Evolutionary conservation across 805 yeast genomes (phyloP), one percentile per base, ranked within the genome.

Genomic region (Brettanomyces sp.): DNA sequence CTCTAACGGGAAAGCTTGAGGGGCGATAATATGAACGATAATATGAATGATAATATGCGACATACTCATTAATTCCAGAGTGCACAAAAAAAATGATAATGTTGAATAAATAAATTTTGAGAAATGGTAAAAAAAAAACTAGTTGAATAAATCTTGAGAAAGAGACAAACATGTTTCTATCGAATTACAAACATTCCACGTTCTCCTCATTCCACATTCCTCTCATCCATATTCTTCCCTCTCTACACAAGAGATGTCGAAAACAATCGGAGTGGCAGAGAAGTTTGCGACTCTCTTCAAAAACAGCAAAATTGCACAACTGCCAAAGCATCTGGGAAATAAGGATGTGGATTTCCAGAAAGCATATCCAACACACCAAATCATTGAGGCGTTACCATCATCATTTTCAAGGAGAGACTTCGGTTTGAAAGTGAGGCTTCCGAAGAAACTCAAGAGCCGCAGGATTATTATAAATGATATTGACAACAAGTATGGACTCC

Each of bases 401-500:
- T 73, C 83, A 42, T 74, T 81, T 40, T 60, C 70, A 12, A 70
- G 86, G 64, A 80, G 83, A 50, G 85, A 85, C 62, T 86, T 76
- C 72, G 95, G 95, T 56, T 64, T 86, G 49, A 86, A 86, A 58
- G 68, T 80, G 40, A 69, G 84, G 21, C 65, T 86, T 41, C 95
- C 95, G 3, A 67, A 69, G 36, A 79, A 76, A 53, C 60, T 76
- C 41, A 79, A 78, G 37, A 67, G 77, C 14, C 73, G 81, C 37
- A 78, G 77, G 58, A 69, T 86, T 39, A 78, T 80, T 7, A 71
- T 72, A 52, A 80, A 82, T 54, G 82, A 82, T 46, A 60, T 84
- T 12, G 95, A 86, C 58, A 80, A 80, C 52, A 66, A 72, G 50
- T 80, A 78, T 55, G 76, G 79, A 49, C 70, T 85, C 64, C 83